Evolutionary conservation across 805 yeast genomes (phyloP).

Genomic region (Ogataea thermomethanolica): DNA sequence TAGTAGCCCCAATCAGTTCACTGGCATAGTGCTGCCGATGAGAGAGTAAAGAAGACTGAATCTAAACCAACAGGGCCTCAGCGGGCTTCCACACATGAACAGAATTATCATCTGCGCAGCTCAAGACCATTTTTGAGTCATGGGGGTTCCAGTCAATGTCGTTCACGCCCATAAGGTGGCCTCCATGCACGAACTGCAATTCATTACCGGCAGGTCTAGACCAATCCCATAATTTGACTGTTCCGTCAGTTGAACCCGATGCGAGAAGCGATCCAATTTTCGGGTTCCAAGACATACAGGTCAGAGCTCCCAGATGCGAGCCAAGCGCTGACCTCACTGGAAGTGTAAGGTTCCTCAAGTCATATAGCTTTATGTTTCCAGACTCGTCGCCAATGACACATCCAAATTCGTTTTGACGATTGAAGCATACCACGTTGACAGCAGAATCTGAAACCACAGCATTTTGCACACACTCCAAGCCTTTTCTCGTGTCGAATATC

Average conservation of each 20-base stretch:
- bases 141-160: constrained; percentile 81
- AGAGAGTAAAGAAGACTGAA: too few species aligned
- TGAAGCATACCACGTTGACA: constrained; percentile 58
- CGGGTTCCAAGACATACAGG: constrained; percentile 75
- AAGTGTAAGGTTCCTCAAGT: constrained; percentile 45
- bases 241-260: constrained; percentile 60
- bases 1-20: too few species aligned
- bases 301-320: constrained; percentile 52
- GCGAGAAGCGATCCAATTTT: constrained; percentile 51
- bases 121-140: constrained; percentile 65
- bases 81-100: constrained; percentile 83
- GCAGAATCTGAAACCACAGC: constrained; percentile 17
- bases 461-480: constrained; percentile 4
- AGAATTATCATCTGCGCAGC: constrained; percentile 82
- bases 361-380: constrained; percentile 63
- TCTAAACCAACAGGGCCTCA: too few species aligned
- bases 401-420: constrained; percentile 50
- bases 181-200: constrained; percentile 68
- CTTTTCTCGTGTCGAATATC: constrained; percentile 51
- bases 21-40: too few species aligned
- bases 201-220: constrained; percentile 22
- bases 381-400: constrained; percentile 65
- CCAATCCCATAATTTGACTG: constrained; percentile 62
- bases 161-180: constrained; percentile 83
- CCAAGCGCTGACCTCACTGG: constrained; percentile 29